Conservation (phyloP, 2,329 filamentous ascomycete species). For the Calonectria naviculata region DNA sequence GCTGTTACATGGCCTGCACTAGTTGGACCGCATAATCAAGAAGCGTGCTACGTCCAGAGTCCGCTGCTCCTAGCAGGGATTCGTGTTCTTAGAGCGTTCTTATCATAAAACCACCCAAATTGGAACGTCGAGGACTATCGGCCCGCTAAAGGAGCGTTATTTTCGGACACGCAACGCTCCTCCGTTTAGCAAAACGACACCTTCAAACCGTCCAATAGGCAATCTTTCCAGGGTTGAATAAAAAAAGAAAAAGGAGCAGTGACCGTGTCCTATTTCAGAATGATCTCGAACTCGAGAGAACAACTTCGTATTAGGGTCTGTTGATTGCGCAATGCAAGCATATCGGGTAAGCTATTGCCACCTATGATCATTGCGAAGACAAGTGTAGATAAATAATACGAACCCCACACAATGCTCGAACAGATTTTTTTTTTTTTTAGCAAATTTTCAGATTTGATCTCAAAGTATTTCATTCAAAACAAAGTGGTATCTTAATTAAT, state of each 20-base stretch:
- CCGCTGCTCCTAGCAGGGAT: neutral
- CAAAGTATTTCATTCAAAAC: neutral
- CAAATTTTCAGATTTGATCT: neutral
- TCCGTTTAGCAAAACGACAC: neutral
- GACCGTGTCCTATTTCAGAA: too few relatives aligned
- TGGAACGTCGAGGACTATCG: neutral
- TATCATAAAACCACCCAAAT: neutral
- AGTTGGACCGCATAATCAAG: neutral
- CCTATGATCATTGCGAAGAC: neutral
- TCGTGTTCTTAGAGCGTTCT: neutral
- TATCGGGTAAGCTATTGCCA: too few relatives aligned
- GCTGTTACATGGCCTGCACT: neutral
- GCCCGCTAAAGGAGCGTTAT: neutral
- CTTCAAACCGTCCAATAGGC: neutral
- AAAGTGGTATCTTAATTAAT: conserved; percentile 37
- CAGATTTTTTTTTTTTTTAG: neutral
- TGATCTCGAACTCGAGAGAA: too few relatives aligned
- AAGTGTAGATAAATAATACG: neutral
- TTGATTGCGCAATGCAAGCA: too few relatives aligned
- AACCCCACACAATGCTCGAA: neutral
- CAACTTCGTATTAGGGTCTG: too few relatives aligned
- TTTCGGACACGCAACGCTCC: neutral
- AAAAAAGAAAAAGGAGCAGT: too few relatives aligned
- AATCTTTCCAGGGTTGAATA: neutral
- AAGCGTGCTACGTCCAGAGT: neutral